Evolutionary conservation across 164 flowering plant genomes (phyloP), one percentile per base, ranked within the genome.

Genomic region (Stephania yunnanensis): DNA sequence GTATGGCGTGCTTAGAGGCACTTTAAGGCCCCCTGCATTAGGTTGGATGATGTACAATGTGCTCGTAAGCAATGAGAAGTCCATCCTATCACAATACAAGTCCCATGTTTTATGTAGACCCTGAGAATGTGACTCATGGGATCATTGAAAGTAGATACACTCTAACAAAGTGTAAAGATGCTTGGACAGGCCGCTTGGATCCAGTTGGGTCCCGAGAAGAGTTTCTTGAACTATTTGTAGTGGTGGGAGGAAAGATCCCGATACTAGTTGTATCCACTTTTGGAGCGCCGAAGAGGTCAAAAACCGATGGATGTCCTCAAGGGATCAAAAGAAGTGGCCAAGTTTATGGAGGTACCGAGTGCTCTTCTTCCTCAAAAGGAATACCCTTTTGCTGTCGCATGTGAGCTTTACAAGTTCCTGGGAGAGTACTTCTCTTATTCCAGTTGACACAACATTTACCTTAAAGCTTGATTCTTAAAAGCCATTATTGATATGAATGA

Each of bases 1-100:
- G 86, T 95, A 95, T 72, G 96, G 92, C 42, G 77, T 95, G 15
- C 87, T 95, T 11, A 87, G 99, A 67, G 94, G 94, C 68, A 90
- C 99, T 58, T 81, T 93, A 73, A 84, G 91, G 78, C 87, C 98
- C n/a, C 99, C 99, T 29, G 99, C 92, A 15, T 78, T 95, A 20
- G 99, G 99, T 48, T 92, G 99, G 98, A 93, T 95, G 98, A 87
- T 92, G 97, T 95, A 95, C 79, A 92, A 92, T 75, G 81, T 95
- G 77, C 96, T 95, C 50, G 99, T 95, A 64, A 95, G 97, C 87
- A 95, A 95, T 64, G 93, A 91, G 86, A 91, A 90, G 76, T 77
- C 99, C 65, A 93, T 95, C n/a, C 73, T 87, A 80, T 95, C 98
- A 10, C 99, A 95, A 80, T 95, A 95, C 83, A 87, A 87, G 81